phyloP scores from a whole-genome alignment of 371 early-diverging fungal genomes.

The Parasitella parasitica region DNA sequence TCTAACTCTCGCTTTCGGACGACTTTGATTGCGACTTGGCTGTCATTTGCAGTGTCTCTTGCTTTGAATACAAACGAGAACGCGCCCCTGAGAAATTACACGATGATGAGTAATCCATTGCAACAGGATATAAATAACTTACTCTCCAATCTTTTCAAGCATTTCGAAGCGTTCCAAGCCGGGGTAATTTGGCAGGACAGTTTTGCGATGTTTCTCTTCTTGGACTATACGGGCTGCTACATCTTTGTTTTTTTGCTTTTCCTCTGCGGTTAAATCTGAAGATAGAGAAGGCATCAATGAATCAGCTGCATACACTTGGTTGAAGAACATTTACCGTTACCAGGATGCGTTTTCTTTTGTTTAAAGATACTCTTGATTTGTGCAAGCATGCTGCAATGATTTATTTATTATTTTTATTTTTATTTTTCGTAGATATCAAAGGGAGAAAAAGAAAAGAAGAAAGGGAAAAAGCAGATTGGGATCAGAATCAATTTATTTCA shows the following conservation, averaged over 20 bases:
- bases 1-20: constrained; percentile 65
- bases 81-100: constrained; percentile 58
- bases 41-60: constrained; percentile 51
- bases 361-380: constrained; percentile 30
- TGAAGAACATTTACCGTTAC: constrained; percentile 4
- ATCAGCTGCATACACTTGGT: too few relatives aligned
- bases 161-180: constrained; percentile 63
- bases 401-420: neutral
- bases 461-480: neutral
- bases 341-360: constrained; percentile 17
- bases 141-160: constrained; percentile 71
- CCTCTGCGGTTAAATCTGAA: constrained; percentile 8
- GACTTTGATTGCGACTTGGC: constrained; percentile 81
- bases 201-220: constrained; percentile 26
- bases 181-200: constrained; percentile 35
- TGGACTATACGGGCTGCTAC: constrained; percentile 20
- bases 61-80: constrained; percentile 81
- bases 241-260: constrained; percentile 25
- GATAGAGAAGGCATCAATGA: too few relatives aligned
- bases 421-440: too few relatives aligned
- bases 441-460: neutral
- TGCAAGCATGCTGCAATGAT: constrained; percentile 8
- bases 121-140: constrained; percentile 23
- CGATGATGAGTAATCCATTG: neutral
- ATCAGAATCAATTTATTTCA: neutral